phyloP scores from a whole-genome alignment of 1,139 yeast species.

The Protomyces arabidopsidicola region DNA sequence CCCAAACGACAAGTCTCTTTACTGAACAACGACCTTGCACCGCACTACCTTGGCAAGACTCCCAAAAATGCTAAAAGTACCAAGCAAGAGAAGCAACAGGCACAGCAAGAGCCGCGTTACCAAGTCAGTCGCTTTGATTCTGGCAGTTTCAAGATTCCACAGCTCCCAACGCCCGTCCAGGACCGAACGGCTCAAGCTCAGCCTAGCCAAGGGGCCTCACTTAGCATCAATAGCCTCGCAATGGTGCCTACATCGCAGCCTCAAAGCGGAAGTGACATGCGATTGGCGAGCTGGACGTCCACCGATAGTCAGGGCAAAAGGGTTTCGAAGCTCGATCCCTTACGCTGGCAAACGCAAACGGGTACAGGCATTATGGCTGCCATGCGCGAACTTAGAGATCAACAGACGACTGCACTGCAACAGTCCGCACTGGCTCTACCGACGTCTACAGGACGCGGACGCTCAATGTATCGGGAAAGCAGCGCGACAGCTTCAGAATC shows the following conservation, averaged over 20 bases:
- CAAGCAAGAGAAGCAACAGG: not conserved
- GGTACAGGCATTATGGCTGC: constrained; percentile 29
- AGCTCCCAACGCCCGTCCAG: constrained; percentile 14
- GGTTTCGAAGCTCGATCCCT: constrained; percentile 3
- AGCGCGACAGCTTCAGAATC: not conserved
- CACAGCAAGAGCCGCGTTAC: not conserved
- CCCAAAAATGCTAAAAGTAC: not conserved
- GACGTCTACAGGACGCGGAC: not conserved
- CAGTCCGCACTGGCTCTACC: not conserved
- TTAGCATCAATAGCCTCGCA: not conserved
- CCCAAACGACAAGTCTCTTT: not conserved
- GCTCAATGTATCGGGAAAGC: not conserved
- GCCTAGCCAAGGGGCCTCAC: not conserved
- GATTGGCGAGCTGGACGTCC: not conserved
- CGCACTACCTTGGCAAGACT: constrained; percentile 27
- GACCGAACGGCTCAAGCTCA: not conserved
- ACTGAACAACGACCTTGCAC: constrained; percentile 20
- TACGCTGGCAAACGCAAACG: constrained; percentile 25
- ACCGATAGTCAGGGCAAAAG: not conserved
- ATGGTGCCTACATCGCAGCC: not conserved
- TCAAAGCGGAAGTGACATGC: not conserved
- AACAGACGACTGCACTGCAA: constrained; percentile 5
- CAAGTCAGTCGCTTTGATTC: constrained; percentile 14
- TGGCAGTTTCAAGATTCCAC: constrained; percentile 8
- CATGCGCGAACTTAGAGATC: constrained; percentile 27